A percentile compares a stretch with the other conserved stretches of the same genome.
These are phyloP conservation scores for Fraxinus baroniana DNA, from an alignment of 305 asterid genomes.

Conservation along the genomic window DNA sequence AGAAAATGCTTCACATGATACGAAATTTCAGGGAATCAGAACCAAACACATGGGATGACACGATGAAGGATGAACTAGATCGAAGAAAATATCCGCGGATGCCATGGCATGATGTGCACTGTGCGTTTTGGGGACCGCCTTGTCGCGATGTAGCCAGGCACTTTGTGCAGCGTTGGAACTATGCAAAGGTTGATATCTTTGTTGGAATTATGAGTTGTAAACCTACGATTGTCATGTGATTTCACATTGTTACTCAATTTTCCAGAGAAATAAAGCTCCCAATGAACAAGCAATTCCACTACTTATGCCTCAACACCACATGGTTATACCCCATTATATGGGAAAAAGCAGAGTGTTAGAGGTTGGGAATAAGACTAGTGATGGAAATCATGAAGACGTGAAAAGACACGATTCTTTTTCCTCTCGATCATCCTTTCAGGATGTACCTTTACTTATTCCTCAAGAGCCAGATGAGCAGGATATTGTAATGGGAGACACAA, in stretches of 20 bases:
- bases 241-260: slow-evolving; percentile 33
- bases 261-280: slow-evolving; percentile 91
- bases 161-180: slow-evolving; percentile 98
- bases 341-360: slow-evolving; percentile 55
- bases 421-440: slow-evolving; percentile 71
- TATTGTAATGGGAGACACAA: slow-evolving; percentile 46
- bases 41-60: slow-evolving; percentile 97
- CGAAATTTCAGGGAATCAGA: slow-evolving; percentile 77
- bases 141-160: slow-evolving; percentile 96
- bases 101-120: slow-evolving; percentile 99
- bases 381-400: slow-evolving; percentile 30
- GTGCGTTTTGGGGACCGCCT: slow-evolving; percentile 97
- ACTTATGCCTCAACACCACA: slow-evolving; percentile 96
- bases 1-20: slow-evolving; percentile 27
- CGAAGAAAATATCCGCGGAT: slow-evolving; percentile 84
- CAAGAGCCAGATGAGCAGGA: slow-evolving; percentile 75
- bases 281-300: slow-evolving; percentile 85
- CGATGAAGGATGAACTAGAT: slow-evolving; percentile 91
- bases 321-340: slow-evolving; percentile 97
- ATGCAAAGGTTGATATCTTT: slow-evolving; percentile 75
- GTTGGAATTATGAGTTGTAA: slow-evolving; percentile 6
- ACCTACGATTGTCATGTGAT: slow-evolving; percentile 21
- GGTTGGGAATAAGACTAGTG: slow-evolving; percentile 30
- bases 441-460: slow-evolving; percentile 90
- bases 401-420: slow-evolving; percentile 61